These are phyloP conservation scores for Mimosa bimucronata DNA, from an alignment of 306 rosid genomes.

Conservation along the genomic window DNA sequence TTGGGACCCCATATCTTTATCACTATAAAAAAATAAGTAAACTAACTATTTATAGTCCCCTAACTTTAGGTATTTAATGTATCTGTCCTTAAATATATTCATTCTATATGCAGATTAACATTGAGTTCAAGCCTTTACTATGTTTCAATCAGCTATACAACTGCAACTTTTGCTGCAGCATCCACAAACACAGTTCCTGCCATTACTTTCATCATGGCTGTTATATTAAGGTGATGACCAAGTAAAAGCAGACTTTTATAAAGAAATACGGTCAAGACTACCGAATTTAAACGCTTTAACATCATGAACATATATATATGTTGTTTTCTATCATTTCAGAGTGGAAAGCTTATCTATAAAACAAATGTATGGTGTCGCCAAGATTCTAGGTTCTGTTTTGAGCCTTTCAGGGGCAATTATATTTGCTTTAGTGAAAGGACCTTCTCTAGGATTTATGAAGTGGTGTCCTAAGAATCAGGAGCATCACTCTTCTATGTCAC, in stretches of 20 bases:
- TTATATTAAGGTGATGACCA: constrained; percentile 56
- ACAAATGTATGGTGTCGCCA: constrained; percentile 65
- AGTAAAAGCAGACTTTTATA: not conserved
- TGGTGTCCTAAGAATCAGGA: constrained; percentile 43
- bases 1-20: constrained; percentile 19
- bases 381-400: constrained; percentile 66
- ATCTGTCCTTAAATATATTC: not conserved
- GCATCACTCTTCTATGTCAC: constrained; percentile 18
- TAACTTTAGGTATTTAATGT: not conserved
- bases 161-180: constrained; percentile 97
- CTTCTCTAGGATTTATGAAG: constrained; percentile 56
- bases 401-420: constrained; percentile 81
- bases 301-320: not conserved
- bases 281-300: not conserved
- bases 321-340: constrained; percentile 46
- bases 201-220: constrained; percentile 79
- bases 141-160: constrained; percentile 68
- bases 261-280: not conserved
- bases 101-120: constrained; percentile 58
- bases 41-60: not conserved
- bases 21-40: not conserved
- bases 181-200: constrained; percentile 77
- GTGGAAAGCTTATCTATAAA: constrained; percentile 66
- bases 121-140: constrained; percentile 79
- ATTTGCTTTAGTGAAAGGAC: constrained; percentile 83